Conservation (phyloP, 805 yeast genomes). For the Blastobotrys peoriensis region DNA sequence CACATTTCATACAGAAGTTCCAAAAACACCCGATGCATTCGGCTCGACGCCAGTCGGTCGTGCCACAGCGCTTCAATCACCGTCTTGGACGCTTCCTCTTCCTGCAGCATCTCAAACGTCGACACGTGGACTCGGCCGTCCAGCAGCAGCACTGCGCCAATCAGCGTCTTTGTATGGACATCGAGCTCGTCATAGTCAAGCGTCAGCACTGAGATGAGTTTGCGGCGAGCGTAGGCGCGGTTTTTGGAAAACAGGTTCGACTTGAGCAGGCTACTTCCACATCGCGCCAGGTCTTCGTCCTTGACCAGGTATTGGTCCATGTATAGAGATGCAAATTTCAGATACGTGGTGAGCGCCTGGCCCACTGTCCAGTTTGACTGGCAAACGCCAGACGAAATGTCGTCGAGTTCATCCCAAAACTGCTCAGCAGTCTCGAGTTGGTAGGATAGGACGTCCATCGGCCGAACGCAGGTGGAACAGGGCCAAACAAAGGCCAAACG, state of each 20-base stretch:
- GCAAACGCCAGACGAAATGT: constrained; percentile 37
- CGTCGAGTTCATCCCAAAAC: constrained; percentile 32
- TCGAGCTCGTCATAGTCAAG: constrained; percentile 16
- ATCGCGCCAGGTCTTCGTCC: constrained; percentile 34
- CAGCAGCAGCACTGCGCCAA: constrained; percentile 40
- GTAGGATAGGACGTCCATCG: constrained; percentile 27
- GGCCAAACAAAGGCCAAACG: no score
- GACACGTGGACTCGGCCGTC: constrained; percentile 40
- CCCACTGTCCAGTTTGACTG: constrained; percentile 36
- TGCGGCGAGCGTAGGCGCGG: constrained; percentile 38
- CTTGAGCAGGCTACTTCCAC: constrained; percentile 42
- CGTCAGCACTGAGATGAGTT: constrained; percentile 33
- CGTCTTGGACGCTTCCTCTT: constrained; percentile 47
- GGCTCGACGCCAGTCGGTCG: constrained; percentile 32
- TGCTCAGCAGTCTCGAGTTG: constrained; percentile 26
- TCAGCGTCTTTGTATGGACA: constrained; percentile 32
- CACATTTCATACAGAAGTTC: constrained; percentile 53
- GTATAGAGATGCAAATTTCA: constrained; percentile 23
- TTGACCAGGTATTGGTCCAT: constrained; percentile 20
- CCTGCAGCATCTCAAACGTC: constrained; percentile 41
- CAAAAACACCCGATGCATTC: constrained; percentile 40
- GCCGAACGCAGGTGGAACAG: background rate
- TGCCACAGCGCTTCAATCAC: constrained; percentile 39
- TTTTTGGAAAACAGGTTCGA: constrained; percentile 50
- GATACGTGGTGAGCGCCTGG: constrained; percentile 20